These are phyloP conservation scores for Curvularia lunata DNA, from an alignment of 2,329 filamentous ascomycete species.

Conservation along the genomic window DNA sequence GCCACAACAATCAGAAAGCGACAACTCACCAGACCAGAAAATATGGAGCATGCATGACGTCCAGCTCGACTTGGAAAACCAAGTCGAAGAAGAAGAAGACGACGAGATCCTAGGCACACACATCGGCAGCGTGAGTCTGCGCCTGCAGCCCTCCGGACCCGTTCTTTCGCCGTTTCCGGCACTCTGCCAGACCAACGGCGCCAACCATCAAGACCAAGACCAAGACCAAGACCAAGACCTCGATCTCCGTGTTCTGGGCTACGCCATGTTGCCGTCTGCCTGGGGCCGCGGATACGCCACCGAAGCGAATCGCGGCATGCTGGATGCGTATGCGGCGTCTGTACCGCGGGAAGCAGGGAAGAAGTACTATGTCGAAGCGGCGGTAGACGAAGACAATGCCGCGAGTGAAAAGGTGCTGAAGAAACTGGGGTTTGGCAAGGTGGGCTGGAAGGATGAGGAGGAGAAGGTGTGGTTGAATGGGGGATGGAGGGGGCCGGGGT, in stretches of 20 bases:
- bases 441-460: conserved; percentile 31
- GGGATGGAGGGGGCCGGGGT: conserved; percentile 30
- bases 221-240: not conserved
- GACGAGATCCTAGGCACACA: conserved; percentile 8
- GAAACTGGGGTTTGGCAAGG: conserved; percentile 34
- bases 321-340: conserved; percentile 23
- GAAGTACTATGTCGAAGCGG: conserved; percentile 34
- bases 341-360: not conserved
- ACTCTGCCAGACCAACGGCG: not conserved
- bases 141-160: conserved; percentile 13
- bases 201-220: not conserved
- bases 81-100: not conserved
- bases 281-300: conserved; percentile 41
- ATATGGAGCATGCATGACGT: not conserved
- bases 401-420: conserved; percentile 30
- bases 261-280: conserved; percentile 26
- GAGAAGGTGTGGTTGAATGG: conserved; percentile 34
- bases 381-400: conserved; percentile 29
- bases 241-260: conserved; percentile 30
- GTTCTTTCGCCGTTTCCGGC: conserved; percentile 7
- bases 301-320: conserved; percentile 28
- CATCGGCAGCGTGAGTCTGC: conserved; percentile 25
- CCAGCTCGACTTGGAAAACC: not conserved
- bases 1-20: no score
- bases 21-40: not conserved